Base-by-base conservation (phyloP, 192 early-diverging fungal species). In the Endogone sp. region DNA sequence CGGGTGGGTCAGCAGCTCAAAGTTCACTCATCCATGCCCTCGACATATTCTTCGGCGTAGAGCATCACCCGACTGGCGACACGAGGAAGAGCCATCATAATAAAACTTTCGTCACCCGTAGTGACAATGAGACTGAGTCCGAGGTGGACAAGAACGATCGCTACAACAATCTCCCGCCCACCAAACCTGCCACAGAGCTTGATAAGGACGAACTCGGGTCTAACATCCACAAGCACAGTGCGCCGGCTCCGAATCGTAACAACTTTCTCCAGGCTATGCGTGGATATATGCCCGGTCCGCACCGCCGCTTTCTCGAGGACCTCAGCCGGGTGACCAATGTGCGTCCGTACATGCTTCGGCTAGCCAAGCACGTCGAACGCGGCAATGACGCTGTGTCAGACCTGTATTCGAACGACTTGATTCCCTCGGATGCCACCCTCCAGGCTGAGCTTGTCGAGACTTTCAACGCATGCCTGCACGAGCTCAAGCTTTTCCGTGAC, bases 1-100 rank as follows among this genome's bases (percentile, higher is more conserved):
- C 95, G 2, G 97, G 97, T 31, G 97, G 92, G 0, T 94, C 93
- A 78, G 95, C 97, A 3, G 97, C 93, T 0, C 97, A 99, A 77
- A 94, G 90, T 25, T 87, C 94, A n/a, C 71, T 97, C 60, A 93
- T 99, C 44, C 95, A 97, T 70, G 86, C 89, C 22, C 76, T 98
- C 27, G 97, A 99, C 73, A 88, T 94, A 65, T 90, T 89, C 0
- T 85, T 99, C 49, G 93, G 93, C 22, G 85, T 99, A 30, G 86
- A 93, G 71, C 97, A 97, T 72, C 78, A 88, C 67, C 91, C 91
- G n/a, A 93, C 91, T 0, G 86, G 89, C 65, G 62, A 73, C 60
- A 77, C 73, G 31, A 59, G 66, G 0, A 63, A 64, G 9, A 13
- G 29, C n/a, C 56, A 69, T 11, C 62, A 62, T 25, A 30, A 30